These are phyloP conservation scores for Rhytidiadelphus loreus DNA, from an alignment of 225 moss, liverwort and hornwort species.

Conservation along the genomic window DNA sequence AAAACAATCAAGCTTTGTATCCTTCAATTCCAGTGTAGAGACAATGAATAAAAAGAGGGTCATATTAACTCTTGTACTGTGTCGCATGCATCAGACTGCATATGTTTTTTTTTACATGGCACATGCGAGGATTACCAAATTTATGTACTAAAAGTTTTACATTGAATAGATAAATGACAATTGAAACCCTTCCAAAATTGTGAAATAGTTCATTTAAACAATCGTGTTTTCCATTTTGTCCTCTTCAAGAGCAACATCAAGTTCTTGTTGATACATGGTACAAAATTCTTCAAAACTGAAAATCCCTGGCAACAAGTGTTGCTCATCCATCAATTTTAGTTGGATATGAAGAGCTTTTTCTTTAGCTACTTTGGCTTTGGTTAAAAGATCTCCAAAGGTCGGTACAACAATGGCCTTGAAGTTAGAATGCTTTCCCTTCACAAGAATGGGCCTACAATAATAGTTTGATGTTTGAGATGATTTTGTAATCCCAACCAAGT, in stretches of 20 bases:
- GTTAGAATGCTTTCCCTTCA: neutral
- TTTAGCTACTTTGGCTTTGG: neutral
- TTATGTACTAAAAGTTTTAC: too few relatives aligned
- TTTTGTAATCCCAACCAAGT: neutral
- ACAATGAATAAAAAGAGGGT: too few relatives aligned
- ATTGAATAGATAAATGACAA: too few relatives aligned
- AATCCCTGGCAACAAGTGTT: neutral
- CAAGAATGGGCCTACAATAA: rapidly evolving
- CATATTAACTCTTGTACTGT: too few relatives aligned
- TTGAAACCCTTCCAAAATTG: too few relatives aligned
- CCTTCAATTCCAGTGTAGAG: too few relatives aligned
- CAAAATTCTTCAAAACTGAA: neutral
- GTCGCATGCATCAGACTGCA: too few relatives aligned
- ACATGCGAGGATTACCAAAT: too few relatives aligned
- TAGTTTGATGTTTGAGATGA: neutral
- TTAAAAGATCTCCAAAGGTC: neutral
- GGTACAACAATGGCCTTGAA: too few relatives aligned
- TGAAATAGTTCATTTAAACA: neutral
- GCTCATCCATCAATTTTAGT: too few relatives aligned
- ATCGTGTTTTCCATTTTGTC: rapidly evolving
- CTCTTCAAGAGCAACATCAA: neutral
- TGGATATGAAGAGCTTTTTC: neutral
- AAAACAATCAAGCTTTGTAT: too few relatives aligned
- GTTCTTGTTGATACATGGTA: neutral
- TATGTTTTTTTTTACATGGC: too few relatives aligned